These are phyloP conservation scores for Thermochaetoides dissita DNA, from an alignment of 2,329 filamentous ascomycete species.

Conservation along the genomic window DNA sequence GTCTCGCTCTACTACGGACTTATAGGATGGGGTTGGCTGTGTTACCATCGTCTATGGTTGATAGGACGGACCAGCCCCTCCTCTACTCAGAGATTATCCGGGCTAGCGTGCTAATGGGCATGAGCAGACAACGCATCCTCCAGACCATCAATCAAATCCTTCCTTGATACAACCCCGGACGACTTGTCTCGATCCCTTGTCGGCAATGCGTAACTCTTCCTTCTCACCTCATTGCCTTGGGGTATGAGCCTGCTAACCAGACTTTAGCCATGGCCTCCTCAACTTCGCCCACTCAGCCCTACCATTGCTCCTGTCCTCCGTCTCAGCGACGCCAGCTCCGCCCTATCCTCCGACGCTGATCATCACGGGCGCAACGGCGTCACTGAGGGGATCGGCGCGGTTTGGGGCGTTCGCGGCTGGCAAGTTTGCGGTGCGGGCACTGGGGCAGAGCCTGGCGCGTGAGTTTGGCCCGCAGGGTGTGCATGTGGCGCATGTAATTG, in stretches of 20 bases:
- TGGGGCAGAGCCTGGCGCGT: conserved; percentile 61
- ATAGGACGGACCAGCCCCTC: not conserved
- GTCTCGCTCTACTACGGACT: not conserved
- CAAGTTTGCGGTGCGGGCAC: conserved; percentile 65
- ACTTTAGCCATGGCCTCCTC: conserved; percentile 50
- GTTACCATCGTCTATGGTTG: not conserved
- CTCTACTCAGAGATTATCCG: too few species aligned
- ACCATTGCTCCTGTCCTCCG: conserved; percentile 54
- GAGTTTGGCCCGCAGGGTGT: conserved; percentile 78
- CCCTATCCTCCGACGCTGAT: conserved; percentile 64
- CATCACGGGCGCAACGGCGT: conserved; percentile 77
- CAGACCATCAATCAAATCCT: conserved; percentile 38
- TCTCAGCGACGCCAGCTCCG: conserved; percentile 27
- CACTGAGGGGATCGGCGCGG: conserved; percentile 54
- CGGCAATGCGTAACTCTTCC: conserved; percentile 31
- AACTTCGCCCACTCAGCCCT: conserved; percentile 60
- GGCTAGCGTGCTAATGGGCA: too few species aligned
- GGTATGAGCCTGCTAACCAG: not conserved
- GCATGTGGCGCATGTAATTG: conserved; percentile 68
- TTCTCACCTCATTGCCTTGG: not conserved
- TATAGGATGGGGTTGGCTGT: not conserved
- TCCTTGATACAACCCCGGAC: conserved; percentile 38
- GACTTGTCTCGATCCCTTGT: conserved; percentile 35
- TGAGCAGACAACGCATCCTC: conserved; percentile 43
- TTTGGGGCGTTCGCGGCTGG: conserved; percentile 62